Percentiles rank a stretch among this genome's conserved stretches.
phyloP scores from a whole-genome alignment of 1,284 basidiomycete genomes.

The Papiliotrema terrestris region DNA sequence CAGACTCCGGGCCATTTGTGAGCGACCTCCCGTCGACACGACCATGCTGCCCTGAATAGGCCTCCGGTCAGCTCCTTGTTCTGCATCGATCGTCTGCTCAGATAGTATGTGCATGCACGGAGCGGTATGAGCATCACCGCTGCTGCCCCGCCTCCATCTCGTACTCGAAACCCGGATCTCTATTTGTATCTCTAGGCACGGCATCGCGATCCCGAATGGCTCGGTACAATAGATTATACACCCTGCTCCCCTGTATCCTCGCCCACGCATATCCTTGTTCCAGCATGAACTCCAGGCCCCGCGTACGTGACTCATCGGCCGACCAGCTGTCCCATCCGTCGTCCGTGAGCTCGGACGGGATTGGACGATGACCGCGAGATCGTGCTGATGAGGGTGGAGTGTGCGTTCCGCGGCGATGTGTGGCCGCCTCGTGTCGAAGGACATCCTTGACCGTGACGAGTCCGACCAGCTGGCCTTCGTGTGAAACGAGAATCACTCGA shows the following conservation, averaged over 20 bases:
- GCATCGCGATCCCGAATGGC: not conserved
- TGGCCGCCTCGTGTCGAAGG: constrained; percentile 64
- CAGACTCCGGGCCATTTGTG: constrained; percentile 6
- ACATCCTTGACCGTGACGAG: constrained; percentile 96
- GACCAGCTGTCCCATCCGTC: constrained; percentile 4
- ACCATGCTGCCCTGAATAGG: not conserved
- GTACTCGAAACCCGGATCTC: constrained; percentile 7
- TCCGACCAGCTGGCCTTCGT: constrained; percentile 75
- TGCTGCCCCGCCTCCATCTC: not conserved
- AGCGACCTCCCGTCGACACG: constrained; percentile 13
- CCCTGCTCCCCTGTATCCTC: constrained; percentile 10
- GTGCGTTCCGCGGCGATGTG: constrained; percentile 10
- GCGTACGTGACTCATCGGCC: not conserved
- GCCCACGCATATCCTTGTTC: constrained; percentile 22
- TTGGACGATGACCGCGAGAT: constrained; percentile 6
- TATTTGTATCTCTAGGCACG: too few relatives aligned
- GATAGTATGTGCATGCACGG: too few relatives aligned
- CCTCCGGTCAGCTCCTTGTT: too few relatives aligned
- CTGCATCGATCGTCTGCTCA: not conserved
- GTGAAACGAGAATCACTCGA: constrained; percentile 86
- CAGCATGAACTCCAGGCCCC: constrained; percentile 16
- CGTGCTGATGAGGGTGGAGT: constrained; percentile 2
- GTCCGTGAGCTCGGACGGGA: not conserved
- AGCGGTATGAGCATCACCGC: too few relatives aligned
- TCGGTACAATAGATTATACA: constrained; percentile 8